Percentiles rank a stretch among this genome's conserved stretches.
Conservation (phyloP, 2,329 filamentous ascomycete genomes). For the Diaporthe destruens region DNA sequence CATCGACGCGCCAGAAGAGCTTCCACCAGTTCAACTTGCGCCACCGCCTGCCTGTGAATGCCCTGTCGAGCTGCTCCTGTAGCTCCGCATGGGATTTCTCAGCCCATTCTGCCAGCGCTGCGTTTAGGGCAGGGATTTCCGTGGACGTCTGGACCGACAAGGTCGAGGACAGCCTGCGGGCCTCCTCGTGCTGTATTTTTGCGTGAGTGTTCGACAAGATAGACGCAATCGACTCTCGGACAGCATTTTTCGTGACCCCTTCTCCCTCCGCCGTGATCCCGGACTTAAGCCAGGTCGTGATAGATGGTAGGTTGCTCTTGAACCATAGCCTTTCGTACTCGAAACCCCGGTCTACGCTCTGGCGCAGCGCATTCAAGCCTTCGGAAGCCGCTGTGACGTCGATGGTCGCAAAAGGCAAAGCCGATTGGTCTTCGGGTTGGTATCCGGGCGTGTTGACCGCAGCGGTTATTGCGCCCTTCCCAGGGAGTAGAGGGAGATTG, state of each 20-base stretch:
- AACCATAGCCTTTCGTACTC: constrained; percentile 82
- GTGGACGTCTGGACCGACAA: constrained; percentile 53
- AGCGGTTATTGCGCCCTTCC: constrained; percentile 59
- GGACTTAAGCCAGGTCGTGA: constrained; percentile 75
- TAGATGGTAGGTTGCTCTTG: constrained; percentile 74
- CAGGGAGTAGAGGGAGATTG: constrained; percentile 55
- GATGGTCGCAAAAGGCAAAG: constrained; percentile 66
- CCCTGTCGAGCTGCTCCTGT: constrained; percentile 81
- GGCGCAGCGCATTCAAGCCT: constrained; percentile 76
- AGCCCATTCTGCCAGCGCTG: constrained; percentile 77
- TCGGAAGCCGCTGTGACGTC: constrained; percentile 73
- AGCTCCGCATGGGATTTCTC: constrained; percentile 86
- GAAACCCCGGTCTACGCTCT: constrained; percentile 76
- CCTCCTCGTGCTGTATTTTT: constrained; percentile 64
- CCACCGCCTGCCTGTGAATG: constrained; percentile 83
- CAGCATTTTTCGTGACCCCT: constrained; percentile 70
- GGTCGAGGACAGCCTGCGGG: constrained; percentile 51
- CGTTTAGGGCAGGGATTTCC: constrained; percentile 63
- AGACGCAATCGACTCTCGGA: constrained; percentile 76
- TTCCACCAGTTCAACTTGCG: constrained; percentile 91
- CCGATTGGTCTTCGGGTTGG: constrained; percentile 50
- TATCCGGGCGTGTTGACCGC: constrained; percentile 70
- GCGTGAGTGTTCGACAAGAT: constrained; percentile 68
- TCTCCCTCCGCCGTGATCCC: constrained; percentile 56
- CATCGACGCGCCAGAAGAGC: constrained; percentile 93